Evolutionary conservation across 805 yeast species (phyloP), one percentile per base, ranked within the genome.

Genomic region (Suhomyces vadensis): DNA sequence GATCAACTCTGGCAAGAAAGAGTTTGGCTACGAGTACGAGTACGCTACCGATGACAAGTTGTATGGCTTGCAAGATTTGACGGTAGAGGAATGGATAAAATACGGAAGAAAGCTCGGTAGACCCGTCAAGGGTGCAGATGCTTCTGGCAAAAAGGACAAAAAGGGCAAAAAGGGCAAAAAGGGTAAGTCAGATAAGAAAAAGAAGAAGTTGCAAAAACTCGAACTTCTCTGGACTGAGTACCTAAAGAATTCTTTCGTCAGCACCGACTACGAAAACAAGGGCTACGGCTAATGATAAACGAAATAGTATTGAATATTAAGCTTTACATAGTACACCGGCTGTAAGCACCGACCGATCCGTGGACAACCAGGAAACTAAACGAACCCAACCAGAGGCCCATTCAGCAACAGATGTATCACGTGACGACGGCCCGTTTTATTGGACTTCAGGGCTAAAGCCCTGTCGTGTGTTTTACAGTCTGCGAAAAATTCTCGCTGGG

Each of bases 41-140:
- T 88, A 88, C 54, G 64, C 81, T 2, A 85, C 94, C 0, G 82
- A 79, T 44, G 85, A 82, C 43, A 66, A 72, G 8, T 67, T 75
- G n/a, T 82, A 78, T 54, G 61, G 67, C 14, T 67, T 85, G 81
- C 55, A 75, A 14, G 62, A 74, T 16, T 67, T 86, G 35, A 61
- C 83, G 9, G 91, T 83, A 3, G 64, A 71, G 13, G 84, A 81
- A 52, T 87, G 86, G 81, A 54, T 87, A 17, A 64, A 73, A 21
- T 58, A 81, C 16, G 89, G 83, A 3, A 68, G 81, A 38, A 64
- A 65, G 25, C 60, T 85, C 40, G 83, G 82, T 1, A 60, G 67
- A 22, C 76, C 81, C 8, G 50, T 56, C 10, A 62, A 61, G 44
- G 37, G 39, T 10, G 31, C 81, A 7, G 59, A 58, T 43, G 27